Base-by-base conservation (phyloP, 192 early-diverging fungal genomes). In the Backusella australiensis region DNA sequence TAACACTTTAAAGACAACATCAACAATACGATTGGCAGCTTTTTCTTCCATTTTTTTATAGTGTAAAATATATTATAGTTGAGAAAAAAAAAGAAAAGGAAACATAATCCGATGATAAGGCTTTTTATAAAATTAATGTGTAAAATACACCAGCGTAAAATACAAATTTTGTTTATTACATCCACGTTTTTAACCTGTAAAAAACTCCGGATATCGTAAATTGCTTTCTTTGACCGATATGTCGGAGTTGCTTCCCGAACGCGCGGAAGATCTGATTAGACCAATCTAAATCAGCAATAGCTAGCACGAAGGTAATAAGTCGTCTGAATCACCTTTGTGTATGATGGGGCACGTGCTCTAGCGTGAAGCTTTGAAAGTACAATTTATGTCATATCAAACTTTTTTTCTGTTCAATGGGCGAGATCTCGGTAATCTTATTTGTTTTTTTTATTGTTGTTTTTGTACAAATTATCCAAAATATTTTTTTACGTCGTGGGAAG, bases 1-100 rank as follows among this genome's bases (percentile, higher is more conserved):
- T 15, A 89, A 76, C 6, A 88, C 84, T 59, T 80, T 78, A 46
- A 90, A 88, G 34, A 90, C 75, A 14, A 52, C 42, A 15, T 78
- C 77, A 39, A 83, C 85, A 15, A 75, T 78, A 34, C 73, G 39
- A 29, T 78, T 73, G 35, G 74, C 70, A 8, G 32, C 41, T 34
- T 65, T 42, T 42, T 63, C 21, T 42, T 75, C 74, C 74, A 75
- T 75, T 19, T 35, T 75, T 14, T 52, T 41, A 34, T 35, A 17
- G 15, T 44, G 36, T 68, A 63, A 56, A 17, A 42, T 52, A 7
- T 74, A 36, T 17, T 32, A 36, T 11, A 74, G n/a, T 44, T 14
- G 26, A 21, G 12, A 21, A 26, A 69, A n/a, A 73, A 52, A 52
- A 46, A 23, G 5, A 66, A 49, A 68, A 67, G 32, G 66, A 69